phyloP scores from a whole-genome alignment of 441 rosid species.

The Aquilaria agallochum region DNA sequence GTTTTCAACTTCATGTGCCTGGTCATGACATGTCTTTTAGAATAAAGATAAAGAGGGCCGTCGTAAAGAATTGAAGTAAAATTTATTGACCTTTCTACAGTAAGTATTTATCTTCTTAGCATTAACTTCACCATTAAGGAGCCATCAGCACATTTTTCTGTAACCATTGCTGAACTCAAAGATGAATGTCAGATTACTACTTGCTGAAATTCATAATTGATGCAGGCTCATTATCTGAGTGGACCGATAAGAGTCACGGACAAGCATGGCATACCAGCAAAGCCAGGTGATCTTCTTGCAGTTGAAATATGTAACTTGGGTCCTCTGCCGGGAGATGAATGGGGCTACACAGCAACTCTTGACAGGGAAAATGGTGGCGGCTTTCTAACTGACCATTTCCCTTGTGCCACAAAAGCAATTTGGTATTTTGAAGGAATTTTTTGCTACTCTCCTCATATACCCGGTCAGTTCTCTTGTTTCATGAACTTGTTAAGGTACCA shows the following conservation, averaged over 20 bases:
- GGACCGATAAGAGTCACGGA: slow-evolving; percentile 76
- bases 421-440: slow-evolving; percentile 98
- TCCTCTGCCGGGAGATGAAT: slow-evolving; percentile 88
- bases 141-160: no score
- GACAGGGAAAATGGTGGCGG: slow-evolving; percentile 97
- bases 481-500: background rate
- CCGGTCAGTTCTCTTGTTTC: slow-evolving; percentile 34
- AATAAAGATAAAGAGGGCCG: slow-evolving; percentile 19
- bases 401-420: slow-evolving; percentile 86
- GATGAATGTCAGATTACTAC: no score
- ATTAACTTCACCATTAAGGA: background rate
- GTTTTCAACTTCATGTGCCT: background rate
- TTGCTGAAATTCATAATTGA: background rate
- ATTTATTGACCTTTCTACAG: slow-evolving; percentile 50
- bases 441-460: slow-evolving; percentile 90
- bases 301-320: slow-evolving; percentile 93
- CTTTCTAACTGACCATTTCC: slow-evolving; percentile 88
- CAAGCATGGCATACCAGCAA: slow-evolving; percentile 63
- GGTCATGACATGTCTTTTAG: slow-evolving; percentile 14
- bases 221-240: slow-evolving; percentile 84
- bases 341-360: slow-evolving; percentile 83
- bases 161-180: no score
- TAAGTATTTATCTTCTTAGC: slow-evolving; percentile 18
- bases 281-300: slow-evolving; percentile 76
- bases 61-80: slow-evolving; percentile 35